Percentiles rank a stretch among this genome's conserved stretches.
These are phyloP conservation scores for Beauveria varroae DNA, from an alignment of 2,329 filamentous ascomycete genomes.

Conservation along the genomic window DNA sequence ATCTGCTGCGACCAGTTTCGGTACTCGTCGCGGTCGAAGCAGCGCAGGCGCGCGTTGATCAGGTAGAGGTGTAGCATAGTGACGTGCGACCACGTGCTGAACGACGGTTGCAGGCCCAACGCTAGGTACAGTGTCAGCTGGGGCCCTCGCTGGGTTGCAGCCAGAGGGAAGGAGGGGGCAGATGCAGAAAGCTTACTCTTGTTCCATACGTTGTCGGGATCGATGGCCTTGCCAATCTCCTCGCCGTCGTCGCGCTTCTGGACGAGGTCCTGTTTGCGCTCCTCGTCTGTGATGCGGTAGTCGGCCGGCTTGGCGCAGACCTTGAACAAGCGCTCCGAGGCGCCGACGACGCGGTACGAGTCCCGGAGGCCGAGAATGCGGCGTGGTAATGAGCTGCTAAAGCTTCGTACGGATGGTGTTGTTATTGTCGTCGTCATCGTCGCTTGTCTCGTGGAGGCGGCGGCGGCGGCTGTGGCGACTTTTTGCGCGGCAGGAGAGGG, in stretches of 20 bases:
- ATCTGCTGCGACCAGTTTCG: conserved; percentile 81
- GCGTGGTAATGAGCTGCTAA: conserved; percentile 28
- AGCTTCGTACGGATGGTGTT: conserved; percentile 20
- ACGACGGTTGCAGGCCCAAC: conserved; percentile 74
- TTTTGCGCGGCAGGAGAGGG: conserved; percentile 18
- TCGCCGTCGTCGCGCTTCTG: conserved; percentile 69
- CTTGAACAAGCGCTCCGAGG: conserved; percentile 72
- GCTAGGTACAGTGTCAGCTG: conserved; percentile 38
- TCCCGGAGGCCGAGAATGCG: conserved; percentile 29
- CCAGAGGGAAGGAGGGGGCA: not conserved
- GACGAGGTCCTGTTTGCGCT: conserved; percentile 58
- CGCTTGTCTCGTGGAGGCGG: conserved; percentile 1
- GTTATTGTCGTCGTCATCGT: not conserved
- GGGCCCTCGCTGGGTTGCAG: not conserved
- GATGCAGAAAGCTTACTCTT: conserved; percentile 43
- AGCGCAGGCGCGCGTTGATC: conserved; percentile 73
- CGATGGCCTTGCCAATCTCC: conserved; percentile 56
- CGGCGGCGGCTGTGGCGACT: not conserved
- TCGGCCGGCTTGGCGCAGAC: conserved; percentile 64
- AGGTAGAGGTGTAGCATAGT: conserved; percentile 97
- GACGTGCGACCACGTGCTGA: conserved; percentile 92
- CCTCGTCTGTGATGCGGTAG: conserved; percentile 65
- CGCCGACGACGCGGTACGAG: conserved; percentile 69
- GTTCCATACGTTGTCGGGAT: conserved; percentile 55
- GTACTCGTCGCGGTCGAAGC: conserved; percentile 62